Evolutionary conservation across 768 basidiomycete genomes (phyloP).

Genomic region (Coprinellus micaceus): DNA sequence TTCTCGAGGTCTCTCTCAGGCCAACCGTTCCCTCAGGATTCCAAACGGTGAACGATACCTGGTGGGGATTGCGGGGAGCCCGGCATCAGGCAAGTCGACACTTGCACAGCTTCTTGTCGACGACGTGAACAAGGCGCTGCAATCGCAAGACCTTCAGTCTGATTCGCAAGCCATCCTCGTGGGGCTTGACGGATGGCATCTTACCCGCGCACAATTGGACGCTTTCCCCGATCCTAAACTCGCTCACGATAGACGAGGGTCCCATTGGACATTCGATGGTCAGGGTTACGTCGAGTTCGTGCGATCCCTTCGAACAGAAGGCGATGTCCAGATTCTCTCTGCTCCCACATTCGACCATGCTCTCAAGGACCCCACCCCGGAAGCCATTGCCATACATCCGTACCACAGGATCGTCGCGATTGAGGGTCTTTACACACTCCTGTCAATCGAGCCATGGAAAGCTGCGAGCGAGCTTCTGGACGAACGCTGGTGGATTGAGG

Average conservation of each 20-base stretch:
- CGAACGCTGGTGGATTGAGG: slow-evolving; percentile 72
- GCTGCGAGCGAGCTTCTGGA: slow-evolving; percentile 63
- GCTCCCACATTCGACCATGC: slow-evolving; percentile 89
- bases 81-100: slow-evolving; percentile 86
- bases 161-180: slow-evolving; percentile 56
- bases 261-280: slow-evolving; percentile 89
- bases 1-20: slow-evolving; percentile 6
- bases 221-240: slow-evolving; percentile 68
- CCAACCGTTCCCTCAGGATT: slow-evolving; percentile 24
- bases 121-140: slow-evolving; percentile 45
- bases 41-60: slow-evolving; percentile 47
- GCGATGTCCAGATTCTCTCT: slow-evolving; percentile 32
- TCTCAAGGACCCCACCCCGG: slow-evolving; percentile 75
- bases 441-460: slow-evolving; percentile 71
- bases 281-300: slow-evolving; percentile 69
- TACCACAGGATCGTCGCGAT: slow-evolving; percentile 77
- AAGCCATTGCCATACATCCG: slow-evolving; percentile 54
- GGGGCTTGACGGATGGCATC: slow-evolving; percentile 91
- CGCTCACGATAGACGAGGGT: slow-evolving; percentile 79
- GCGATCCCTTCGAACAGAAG: slow-evolving; percentile 42
- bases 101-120: slow-evolving; percentile 59
- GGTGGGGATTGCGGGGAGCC: slow-evolving; percentile 73
- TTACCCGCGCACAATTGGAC: slow-evolving; percentile 75
- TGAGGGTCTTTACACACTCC: slow-evolving; percentile 86
- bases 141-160: background rate